Evolutionary conservation across 306 rosid species (phyloP).

Genomic region (Pyrus communis): DNA sequence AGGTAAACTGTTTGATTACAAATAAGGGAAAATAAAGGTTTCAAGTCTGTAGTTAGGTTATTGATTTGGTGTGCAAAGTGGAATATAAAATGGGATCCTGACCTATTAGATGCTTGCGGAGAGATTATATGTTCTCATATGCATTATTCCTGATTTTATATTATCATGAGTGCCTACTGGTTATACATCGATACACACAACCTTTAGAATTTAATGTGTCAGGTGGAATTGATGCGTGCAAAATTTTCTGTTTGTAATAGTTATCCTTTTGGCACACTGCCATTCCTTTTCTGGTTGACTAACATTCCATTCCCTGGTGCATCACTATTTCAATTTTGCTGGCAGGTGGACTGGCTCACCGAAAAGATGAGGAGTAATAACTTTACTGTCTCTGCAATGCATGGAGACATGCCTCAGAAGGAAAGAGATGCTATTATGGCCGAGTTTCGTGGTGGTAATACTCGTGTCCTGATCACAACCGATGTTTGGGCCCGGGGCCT

Average conservation of each 20-base stretch:
- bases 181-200: neutral
- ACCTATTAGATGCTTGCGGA: neutral
- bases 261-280: neutral
- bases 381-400: slow-evolving; percentile 94
- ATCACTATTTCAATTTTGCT: neutral
- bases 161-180: neutral
- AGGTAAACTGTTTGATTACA: slow-evolving; percentile 37
- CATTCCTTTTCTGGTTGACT: neutral
- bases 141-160: neutral
- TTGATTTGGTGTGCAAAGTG: neutral
- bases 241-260: neutral
- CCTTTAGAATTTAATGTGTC: neutral
- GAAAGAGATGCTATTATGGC: slow-evolving; percentile 97
- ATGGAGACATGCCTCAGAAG: slow-evolving; percentile 98
- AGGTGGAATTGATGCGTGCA: neutral
- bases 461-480: slow-evolving; percentile 92
- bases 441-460: slow-evolving; percentile 81
- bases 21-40: neutral
- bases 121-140: neutral
- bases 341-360: slow-evolving; percentile 94
- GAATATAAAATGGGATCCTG: neutral
- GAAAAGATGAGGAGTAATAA: slow-evolving; percentile 95
- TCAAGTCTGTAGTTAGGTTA: neutral
- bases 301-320: neutral
- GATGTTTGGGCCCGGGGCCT: slow-evolving; percentile 99